Base-by-base conservation (phyloP, 306 rosid species). In the Acacia melanoxylon region DNA sequence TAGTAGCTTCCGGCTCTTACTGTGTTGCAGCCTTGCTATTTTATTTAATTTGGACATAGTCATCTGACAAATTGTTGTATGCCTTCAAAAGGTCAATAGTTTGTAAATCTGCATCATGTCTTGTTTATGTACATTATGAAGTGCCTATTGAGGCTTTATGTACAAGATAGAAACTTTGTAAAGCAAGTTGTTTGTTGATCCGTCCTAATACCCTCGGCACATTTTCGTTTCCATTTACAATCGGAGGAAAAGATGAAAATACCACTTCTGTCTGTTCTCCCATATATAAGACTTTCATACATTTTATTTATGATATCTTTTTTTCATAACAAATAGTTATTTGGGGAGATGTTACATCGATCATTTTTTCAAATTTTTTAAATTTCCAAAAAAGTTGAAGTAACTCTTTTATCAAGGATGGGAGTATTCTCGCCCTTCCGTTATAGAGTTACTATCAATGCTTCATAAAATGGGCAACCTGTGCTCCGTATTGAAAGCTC, bases 41-140 rank as follows among this genome's bases (percentile, higher is more conserved):
- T 42, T 14, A 41, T 67, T 75, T 22, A 33, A 31, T 31, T 77
- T 77, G 42, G 66, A 17, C 5, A 5, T 56, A 24, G 77, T 14
- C 49, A 68, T 68, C 35, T 61, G 12, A 75, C 24, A 59, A 70
- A 37, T 77, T 69, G 58, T 82, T 1, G 24, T 37, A 41, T 65
- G 31, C 44, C 19, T 62, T 37, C 45, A 17, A 51, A 17, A 20
- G 33, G 46, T 16, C 52, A 46, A n/a, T n/a, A n/a, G 19, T 69
- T 69, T 69, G 74, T 69, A 69, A 69, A 69, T 68, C 74, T 25
- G 1, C 14, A 22, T 69, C 22, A 33, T 13, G 11, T 42, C 12
- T n/a, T 3, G 13, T 33, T 20, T 5, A 13, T 40, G 35, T 22
- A 69, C 74, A 69, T n/a, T 22, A 58, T 22, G 51, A 22, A 41